Conservation (phyloP, 1,284 basidiomycete species). For the Xerocomus minutiporus region DNA sequence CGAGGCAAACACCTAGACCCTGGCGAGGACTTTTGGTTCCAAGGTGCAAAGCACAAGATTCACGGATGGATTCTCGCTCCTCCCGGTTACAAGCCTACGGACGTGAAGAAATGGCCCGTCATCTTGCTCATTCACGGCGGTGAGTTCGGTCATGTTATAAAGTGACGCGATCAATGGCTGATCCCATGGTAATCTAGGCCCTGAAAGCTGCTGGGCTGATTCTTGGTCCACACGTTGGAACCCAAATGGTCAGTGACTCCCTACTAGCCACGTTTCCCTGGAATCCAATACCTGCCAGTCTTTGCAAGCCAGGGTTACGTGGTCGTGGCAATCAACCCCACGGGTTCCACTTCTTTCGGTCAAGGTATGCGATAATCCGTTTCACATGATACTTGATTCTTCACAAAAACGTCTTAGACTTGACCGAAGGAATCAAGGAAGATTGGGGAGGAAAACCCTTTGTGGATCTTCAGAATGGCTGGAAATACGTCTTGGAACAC, state of each 20-base stretch:
- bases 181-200: conserved; percentile 40
- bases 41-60: conserved; percentile 68
- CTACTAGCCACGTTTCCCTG: neutral
- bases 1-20: conserved; percentile 50
- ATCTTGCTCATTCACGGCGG: conserved; percentile 76
- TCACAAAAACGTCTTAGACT: conserved; percentile 43
- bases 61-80: conserved; percentile 85
- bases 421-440: conserved; percentile 74
- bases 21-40: conserved; percentile 83
- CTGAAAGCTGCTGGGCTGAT: conserved; percentile 79
- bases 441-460: conserved; percentile 89
- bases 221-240: conserved; percentile 88
- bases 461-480: conserved; percentile 73
- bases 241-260: conserved; percentile 54
- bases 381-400: neutral
- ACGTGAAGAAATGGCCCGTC: conserved; percentile 72
- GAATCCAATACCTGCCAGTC: conserved; percentile 37
- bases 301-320: conserved; percentile 85
- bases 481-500: conserved; percentile 62
- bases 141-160: conserved; percentile 11
- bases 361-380: conserved; percentile 49
- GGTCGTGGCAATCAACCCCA: conserved; percentile 81
- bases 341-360: conserved; percentile 84
- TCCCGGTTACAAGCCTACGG: conserved; percentile 60
- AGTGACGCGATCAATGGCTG: neutral